Evolutionary conservation across 768 basidiomycete genomes (phyloP).

Genomic region (Suillus lakei): DNA sequence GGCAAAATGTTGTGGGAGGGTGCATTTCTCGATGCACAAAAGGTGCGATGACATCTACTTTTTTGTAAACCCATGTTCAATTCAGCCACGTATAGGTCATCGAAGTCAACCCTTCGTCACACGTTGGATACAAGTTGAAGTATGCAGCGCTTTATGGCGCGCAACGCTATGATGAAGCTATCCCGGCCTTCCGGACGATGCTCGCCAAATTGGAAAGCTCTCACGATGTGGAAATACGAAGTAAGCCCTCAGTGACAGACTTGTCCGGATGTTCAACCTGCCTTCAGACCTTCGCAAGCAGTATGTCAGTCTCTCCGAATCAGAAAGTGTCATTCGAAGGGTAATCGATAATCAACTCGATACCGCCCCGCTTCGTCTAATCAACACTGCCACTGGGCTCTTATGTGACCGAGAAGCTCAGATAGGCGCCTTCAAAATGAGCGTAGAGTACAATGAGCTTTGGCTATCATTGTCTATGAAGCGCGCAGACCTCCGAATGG

Average conservation of each 20-base stretch:
- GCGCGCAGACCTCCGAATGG: neutral
- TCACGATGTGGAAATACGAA: neutral
- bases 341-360: neutral
- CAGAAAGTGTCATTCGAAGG: neutral
- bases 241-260: too few species aligned
- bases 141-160: too few species aligned
- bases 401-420: neutral
- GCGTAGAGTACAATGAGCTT: neutral
- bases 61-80: too few species aligned
- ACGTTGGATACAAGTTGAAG: neutral
- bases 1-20: too few species aligned
- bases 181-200: neutral
- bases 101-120: neutral
- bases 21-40: too few species aligned
- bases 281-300: too few species aligned
- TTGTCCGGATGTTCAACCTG: too few species aligned
- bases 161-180: too few species aligned
- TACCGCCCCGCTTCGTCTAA: neutral
- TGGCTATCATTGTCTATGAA: neutral
- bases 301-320: neutral
- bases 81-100: neutral
- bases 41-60: too few species aligned
- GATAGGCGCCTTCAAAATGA: neutral
- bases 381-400: neutral
- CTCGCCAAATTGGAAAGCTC: neutral